Percentiles rank a stretch among this genome's conserved stretches.
phyloP scores from a whole-genome alignment of 1,139 yeast species.

The Insectozyma bohioensis region DNA sequence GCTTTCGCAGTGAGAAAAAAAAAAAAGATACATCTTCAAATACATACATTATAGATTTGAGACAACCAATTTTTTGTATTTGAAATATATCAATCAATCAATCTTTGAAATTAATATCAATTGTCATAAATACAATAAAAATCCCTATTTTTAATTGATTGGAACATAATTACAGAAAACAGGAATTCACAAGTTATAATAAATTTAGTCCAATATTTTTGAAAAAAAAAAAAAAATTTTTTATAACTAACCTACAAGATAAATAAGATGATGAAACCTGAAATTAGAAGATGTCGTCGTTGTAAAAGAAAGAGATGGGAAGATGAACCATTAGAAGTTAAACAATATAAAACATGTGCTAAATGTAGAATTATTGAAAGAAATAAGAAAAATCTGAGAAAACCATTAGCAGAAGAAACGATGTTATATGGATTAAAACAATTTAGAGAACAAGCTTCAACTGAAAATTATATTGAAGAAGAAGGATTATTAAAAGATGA shows the following conservation, averaged over 20 bases:
- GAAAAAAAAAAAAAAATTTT: too few relatives aligned
- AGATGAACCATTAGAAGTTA: conserved; percentile 59
- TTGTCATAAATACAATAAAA: too few relatives aligned
- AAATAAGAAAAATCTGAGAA: conserved; percentile 46
- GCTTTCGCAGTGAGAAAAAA: conserved; percentile 5
- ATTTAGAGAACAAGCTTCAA: conserved; percentile 43
- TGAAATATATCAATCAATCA: too few relatives aligned
- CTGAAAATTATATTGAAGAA: conserved; percentile 42
- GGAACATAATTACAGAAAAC: too few relatives aligned
- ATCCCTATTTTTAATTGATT: too few relatives aligned
- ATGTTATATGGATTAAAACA: conserved; percentile 50
- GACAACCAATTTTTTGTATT: too few relatives aligned
- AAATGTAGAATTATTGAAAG: conserved; percentile 58
- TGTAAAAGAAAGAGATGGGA: conserved; percentile 59
- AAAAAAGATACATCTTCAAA: too few relatives aligned
- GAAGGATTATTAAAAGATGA: conserved; percentile 34
- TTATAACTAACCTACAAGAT: too few relatives aligned
- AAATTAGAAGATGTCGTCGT: conserved; percentile 53
- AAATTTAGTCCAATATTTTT: too few relatives aligned
- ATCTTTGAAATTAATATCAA: too few relatives aligned
- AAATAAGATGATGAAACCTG: conserved; percentile 14
- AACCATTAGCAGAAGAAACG: conserved; percentile 50
- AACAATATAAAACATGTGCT: conserved; percentile 60
- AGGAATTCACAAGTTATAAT: too few relatives aligned
- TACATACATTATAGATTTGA: too few relatives aligned